Evolutionary conservation across 1,284 basidiomycete species (phyloP).

Genomic region (Cystobasidiaceae sp.): DNA sequence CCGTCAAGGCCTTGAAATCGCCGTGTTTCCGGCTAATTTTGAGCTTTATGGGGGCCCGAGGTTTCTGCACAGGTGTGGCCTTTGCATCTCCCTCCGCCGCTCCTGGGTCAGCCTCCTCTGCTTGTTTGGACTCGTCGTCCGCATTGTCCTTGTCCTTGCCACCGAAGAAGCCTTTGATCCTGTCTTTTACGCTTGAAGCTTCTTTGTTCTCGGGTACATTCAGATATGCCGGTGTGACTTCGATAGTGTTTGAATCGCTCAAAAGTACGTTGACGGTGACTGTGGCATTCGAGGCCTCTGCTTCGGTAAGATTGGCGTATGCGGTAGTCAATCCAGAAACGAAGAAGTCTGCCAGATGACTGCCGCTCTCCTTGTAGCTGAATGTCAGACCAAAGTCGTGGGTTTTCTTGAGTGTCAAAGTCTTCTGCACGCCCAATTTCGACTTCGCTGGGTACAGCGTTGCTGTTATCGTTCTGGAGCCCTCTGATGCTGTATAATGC

Average conservation of each 20-base stretch:
- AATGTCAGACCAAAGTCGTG: constrained; percentile 70
- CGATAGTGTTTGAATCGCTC: constrained; percentile 76
- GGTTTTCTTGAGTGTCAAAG: constrained; percentile 70
- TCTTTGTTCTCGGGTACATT: constrained; percentile 71
- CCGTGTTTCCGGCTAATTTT: constrained; percentile 42
- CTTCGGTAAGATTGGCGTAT: constrained; percentile 67
- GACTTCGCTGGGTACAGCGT: constrained; percentile 69
- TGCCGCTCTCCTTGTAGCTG: constrained; percentile 56
- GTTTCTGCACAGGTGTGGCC: constrained; percentile 33
- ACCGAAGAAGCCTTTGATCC: constrained; percentile 76
- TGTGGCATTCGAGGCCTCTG: constrained; percentile 60
- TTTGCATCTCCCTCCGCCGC: constrained; percentile 17
- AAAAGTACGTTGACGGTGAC: constrained; percentile 74
- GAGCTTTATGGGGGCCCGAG: constrained; percentile 37
- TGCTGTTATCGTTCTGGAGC: constrained; percentile 64
- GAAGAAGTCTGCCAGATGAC: constrained; percentile 49
- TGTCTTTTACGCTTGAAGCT: constrained; percentile 65
- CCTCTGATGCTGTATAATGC: constrained; percentile 36
- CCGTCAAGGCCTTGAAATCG: constrained; percentile 58
- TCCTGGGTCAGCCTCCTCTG: too few relatives aligned
- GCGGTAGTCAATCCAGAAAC: constrained; percentile 65
- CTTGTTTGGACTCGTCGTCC: too few relatives aligned
- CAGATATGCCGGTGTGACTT: constrained; percentile 57
- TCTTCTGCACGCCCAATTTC: constrained; percentile 72
- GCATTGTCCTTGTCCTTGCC: constrained; percentile 49